phyloP scores from a whole-genome alignment of 495 filamentous ascomycete species.

The Tricharina praecox region DNA sequence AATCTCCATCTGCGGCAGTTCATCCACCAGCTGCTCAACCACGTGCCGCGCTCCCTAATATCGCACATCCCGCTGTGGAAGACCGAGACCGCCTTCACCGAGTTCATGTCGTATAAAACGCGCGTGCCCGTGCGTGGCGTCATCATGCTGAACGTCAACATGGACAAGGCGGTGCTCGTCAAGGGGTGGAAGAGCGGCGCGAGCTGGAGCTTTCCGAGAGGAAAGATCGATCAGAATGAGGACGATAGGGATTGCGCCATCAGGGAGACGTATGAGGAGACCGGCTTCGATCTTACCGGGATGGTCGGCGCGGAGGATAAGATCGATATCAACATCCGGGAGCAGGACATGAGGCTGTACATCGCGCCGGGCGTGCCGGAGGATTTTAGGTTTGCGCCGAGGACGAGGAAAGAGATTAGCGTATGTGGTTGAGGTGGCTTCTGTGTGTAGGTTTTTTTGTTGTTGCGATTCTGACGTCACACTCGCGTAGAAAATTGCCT shows the following conservation, averaged over 20 bases:
- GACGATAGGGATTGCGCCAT: constrained; percentile 81
- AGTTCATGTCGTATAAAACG: constrained; percentile 86
- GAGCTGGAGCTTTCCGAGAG: constrained; percentile 89
- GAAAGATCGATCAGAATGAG: constrained; percentile 96
- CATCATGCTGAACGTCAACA: constrained; percentile 73
- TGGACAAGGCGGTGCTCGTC: constrained; percentile 83
- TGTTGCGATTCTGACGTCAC: background rate
- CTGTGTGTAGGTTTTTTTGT: no score
- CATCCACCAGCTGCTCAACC: constrained; percentile 72
- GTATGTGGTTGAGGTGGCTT: no score
- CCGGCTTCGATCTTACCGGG: constrained; percentile 72
- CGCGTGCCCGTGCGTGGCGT: constrained; percentile 85
- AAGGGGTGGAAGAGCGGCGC: constrained; percentile 95
- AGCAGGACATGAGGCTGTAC: constrained; percentile 82
- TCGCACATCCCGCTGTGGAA: constrained; percentile 52
- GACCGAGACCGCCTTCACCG: constrained; percentile 62
- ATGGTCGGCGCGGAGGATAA: constrained; percentile 48
- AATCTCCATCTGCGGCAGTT: constrained; percentile 69
- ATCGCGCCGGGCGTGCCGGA: constrained; percentile 74
- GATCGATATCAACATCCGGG: constrained; percentile 73
- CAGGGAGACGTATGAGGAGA: constrained; percentile 89
- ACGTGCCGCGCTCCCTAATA: constrained; percentile 50
- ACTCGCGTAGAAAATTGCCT: constrained; percentile 47
- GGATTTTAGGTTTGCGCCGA: constrained; percentile 71
- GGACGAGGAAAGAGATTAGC: constrained; percentile 91